Evolutionary conservation across 2,329 filamentous ascomycete genomes (phyloP).

Genomic region (Pleoardoris graminearum): DNA sequence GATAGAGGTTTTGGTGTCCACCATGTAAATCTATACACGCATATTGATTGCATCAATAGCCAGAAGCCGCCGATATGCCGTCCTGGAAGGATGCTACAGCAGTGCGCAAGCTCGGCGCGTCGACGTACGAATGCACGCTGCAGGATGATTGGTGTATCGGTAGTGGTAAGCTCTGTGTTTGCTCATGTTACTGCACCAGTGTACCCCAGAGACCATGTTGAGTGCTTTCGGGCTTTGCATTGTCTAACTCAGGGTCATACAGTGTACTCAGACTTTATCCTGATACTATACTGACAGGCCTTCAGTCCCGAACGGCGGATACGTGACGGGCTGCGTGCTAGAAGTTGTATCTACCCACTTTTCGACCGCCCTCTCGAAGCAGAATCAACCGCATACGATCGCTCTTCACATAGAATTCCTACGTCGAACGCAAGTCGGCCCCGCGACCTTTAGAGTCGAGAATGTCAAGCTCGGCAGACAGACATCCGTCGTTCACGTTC

Average conservation of each 20-base stretch:
- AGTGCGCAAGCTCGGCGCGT: slow-evolving; percentile 54
- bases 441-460: slow-evolving; percentile 60
- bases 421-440: slow-evolving; percentile 63
- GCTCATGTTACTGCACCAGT: too few relatives aligned
- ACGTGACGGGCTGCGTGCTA: slow-evolving; percentile 66
- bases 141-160: slow-evolving; percentile 67
- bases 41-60: neutral
- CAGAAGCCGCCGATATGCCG: slow-evolving; percentile 31
- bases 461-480: slow-evolving; percentile 68
- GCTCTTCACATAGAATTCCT: slow-evolving; percentile 68
- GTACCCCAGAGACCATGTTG: too few relatives aligned
- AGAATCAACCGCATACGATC: slow-evolving; percentile 65
- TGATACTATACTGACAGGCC: slow-evolving; percentile 7
- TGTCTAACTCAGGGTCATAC: too few relatives aligned
- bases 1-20: too few relatives aligned
- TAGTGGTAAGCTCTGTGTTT: slow-evolving; percentile 51
- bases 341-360: slow-evolving; percentile 64
- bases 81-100: slow-evolving; percentile 55
- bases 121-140: slow-evolving; percentile 62
- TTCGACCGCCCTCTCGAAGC: slow-evolving; percentile 58
- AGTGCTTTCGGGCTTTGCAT: too few relatives aligned
- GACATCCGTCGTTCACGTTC: slow-evolving; percentile 65
- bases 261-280: too few relatives aligned
- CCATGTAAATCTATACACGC: slow-evolving; percentile 5
- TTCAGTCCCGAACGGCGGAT: slow-evolving; percentile 71